Base-by-base conservation (phyloP, 1,139 yeast species). In the Geotrichum australiense region DNA sequence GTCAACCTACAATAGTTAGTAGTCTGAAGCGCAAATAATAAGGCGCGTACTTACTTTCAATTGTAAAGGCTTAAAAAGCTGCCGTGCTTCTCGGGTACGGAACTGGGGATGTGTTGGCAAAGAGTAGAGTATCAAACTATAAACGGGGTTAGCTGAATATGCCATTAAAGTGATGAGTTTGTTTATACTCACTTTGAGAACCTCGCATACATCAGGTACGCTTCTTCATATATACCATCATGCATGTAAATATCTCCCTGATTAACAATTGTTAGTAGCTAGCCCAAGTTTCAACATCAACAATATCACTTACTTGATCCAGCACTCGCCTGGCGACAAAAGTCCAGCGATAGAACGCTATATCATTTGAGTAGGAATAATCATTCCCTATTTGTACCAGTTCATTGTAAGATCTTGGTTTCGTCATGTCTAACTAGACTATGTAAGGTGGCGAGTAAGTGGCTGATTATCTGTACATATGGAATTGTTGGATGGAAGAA, bases 131-230 rank as follows among this genome's bases (percentile, higher is more conserved):
- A 74, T 63, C 41, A 75, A 59, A 44, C 53, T 50, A 22, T 6
- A 14, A 6, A 7, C 6, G n/a, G 16, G 6, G 38, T 39, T 35
- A 29, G 24, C 11, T n/a, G 6, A 21, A 22, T 26, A 5, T 11
- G 29, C 12, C 23, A 18, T 12, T 20, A 3, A 18, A 15, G 21
- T 14, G 16, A 23, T 21, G 3, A 32, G 5, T 18, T n/a, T 3
- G 6, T 12, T 14, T 5, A 16, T 8, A 50, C 56, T 37, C 41
- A 53, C 53, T 74, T 75, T 5, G 74, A 65, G 50, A 69, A 72
- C 41, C 80, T 56, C 27, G 68, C 55, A 51, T 71, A 72, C 38
- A 74, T 55, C n/a, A 71, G 55, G 49, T 68, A 74, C 1, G 78
- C 73, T 46, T 71, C 71, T 30, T 64, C 69, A 38, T 58, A 55